Evolutionary conservation across 2,329 filamentous ascomycete genomes (phyloP), one percentile per base, ranked within the genome.

Genomic region (Talaromyces sp.): DNA sequence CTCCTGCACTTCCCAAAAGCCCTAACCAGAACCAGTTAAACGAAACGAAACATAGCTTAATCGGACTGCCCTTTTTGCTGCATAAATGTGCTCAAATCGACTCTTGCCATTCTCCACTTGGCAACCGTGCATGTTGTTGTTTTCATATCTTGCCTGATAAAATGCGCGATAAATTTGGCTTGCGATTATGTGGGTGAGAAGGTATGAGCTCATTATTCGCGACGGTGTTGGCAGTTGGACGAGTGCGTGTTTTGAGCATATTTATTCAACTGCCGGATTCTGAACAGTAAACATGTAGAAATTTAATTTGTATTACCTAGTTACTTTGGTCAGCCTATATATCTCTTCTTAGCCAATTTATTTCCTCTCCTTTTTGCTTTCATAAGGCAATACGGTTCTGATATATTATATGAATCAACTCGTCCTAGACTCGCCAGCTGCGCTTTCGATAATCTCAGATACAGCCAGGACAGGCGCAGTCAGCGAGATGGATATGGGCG

Each of bases 401-500:
- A 58, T 4, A 58, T 35, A 57, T 11, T 41, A 24, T 49, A 66
- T 63, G 62, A 52, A 63, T 49, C 62, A 63, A 52, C 16, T 24
- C 13, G 13, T 22, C 16, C 54, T 64, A 54, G 41, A 14, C 27
- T 39, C 47, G 27, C 37, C 47, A 52, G 8, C 22, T 45, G 54
- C 41, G 33, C 10, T 59, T 39, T 47, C 45, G 13, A 27, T 41
- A 49, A 13, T 31, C 27, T 39, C 56, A 22, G 35, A 22, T 19
- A 59, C 31, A 35, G n/a, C 50, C 11, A 35, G 60, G 11, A 66
- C 58, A 33, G 61, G 61, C 31, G 50, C 50, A 22, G 64, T 39
- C 58, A 61, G 62, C 19, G 66, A 67, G 59, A 67, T 69, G 69
- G 64, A 58, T 33, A 68, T 70, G 65, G 67, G 67, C 24, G 66